These are phyloP conservation scores for Diaporthe amygdali DNA, from an alignment of 2,329 filamentous ascomycete genomes.

Conservation along the genomic window DNA sequence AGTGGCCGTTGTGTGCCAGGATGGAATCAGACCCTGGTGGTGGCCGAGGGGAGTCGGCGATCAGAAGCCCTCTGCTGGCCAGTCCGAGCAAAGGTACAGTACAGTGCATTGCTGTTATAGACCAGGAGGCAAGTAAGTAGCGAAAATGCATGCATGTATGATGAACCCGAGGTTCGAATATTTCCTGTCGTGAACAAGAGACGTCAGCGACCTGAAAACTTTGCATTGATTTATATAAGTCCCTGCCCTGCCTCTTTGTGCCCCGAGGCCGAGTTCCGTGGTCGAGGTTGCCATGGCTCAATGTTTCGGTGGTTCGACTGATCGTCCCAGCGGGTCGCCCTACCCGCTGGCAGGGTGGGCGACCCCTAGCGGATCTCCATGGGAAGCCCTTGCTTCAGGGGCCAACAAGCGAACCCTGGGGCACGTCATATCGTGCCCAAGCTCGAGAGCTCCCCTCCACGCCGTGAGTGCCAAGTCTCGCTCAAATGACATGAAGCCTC, in stretches of 20 bases:
- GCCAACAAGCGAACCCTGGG: background rate
- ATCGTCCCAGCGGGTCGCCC: background rate
- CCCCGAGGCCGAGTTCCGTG: background rate
- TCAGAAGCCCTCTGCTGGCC: background rate
- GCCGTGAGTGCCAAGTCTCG: background rate
- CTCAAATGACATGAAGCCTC: too few relatives aligned
- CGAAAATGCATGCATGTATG: background rate
- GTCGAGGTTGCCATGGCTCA: background rate
- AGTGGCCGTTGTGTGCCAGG: background rate
- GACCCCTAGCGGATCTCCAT: background rate
- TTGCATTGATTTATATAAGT: background rate
- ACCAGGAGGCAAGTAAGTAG: background rate
- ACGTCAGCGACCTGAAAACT: background rate
- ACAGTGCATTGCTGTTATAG: too few relatives aligned
- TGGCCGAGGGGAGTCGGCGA: background rate
- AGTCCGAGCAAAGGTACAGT: background rate
- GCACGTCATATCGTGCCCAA: constrained; percentile 6
- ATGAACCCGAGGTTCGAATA: background rate
- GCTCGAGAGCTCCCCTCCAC: background rate
- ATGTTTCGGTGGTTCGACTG: background rate
- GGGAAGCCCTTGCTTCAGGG: background rate
- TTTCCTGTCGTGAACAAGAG: background rate
- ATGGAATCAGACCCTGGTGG: background rate
- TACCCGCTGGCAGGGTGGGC: background rate
- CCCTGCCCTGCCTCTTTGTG: background rate